Conservation (phyloP, 1,139 yeast genomes). For the Yamadazyma diospyri region DNA sequence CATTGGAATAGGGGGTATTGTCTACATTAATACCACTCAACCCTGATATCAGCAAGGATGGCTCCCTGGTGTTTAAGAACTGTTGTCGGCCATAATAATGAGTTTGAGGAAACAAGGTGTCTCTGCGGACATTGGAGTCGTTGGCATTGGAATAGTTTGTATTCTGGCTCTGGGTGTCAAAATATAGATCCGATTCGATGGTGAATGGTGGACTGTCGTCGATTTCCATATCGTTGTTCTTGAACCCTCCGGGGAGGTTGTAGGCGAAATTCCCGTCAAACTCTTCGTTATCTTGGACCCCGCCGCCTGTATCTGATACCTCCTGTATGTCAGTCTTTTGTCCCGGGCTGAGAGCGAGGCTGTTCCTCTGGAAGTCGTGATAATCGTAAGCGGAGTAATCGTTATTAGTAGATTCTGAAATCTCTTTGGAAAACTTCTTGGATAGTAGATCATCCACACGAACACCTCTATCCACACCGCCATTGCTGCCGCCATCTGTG, state of each 20-base stretch:
- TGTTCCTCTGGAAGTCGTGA: too few species aligned
- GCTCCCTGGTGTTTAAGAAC: conserved; percentile 6
- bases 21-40: not conserved
- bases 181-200: conserved; percentile 30
- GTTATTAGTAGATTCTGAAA: too few species aligned
- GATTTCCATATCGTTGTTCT: conserved; percentile 31
- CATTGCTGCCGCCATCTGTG: too few species aligned
- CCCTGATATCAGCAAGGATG: conserved; percentile 5
- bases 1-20: not conserved
- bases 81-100: conserved; percentile 12
- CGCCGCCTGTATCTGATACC: too few species aligned
- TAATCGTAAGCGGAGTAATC: too few species aligned
- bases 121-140: conserved; percentile 4
- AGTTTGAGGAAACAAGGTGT: conserved; percentile 14
- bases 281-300: not conserved
- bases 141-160: conserved; percentile 1
- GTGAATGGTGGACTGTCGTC: conserved; percentile 42
- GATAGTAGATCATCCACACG: too few species aligned
- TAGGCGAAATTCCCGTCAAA: conserved; percentile 9
- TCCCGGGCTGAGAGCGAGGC: too few species aligned
- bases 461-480: too few species aligned
- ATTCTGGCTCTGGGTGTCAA: conserved; percentile 16
- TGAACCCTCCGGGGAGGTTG: conserved; percentile 34
- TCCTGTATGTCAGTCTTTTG: too few species aligned
- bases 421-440: too few species aligned